These are phyloP conservation scores for Aquanectria penicillioides DNA, from an alignment of 2,329 filamentous ascomycete genomes.

Conservation along the genomic window DNA sequence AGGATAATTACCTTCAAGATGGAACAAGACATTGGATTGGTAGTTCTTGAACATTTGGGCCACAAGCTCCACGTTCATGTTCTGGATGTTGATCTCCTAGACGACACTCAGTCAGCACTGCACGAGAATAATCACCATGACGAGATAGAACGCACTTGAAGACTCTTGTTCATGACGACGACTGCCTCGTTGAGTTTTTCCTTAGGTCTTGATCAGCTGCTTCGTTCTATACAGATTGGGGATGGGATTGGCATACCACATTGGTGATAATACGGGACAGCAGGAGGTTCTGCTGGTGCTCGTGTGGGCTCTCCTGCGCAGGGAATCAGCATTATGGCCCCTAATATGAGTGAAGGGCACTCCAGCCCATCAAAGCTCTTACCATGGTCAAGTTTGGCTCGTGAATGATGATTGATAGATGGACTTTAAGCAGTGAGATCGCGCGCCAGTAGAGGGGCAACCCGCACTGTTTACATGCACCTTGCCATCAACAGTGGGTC, in stretches of 20 bases:
- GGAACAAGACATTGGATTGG: slow-evolving; percentile 96
- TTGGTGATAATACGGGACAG: slow-evolving; percentile 97
- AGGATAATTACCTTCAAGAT: slow-evolving; percentile 81
- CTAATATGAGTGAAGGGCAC: too few species aligned
- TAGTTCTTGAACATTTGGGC: slow-evolving; percentile 99
- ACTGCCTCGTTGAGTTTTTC: slow-evolving; percentile 98
- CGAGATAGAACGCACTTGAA: slow-evolving; percentile 68
- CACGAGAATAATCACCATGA: not conserved
- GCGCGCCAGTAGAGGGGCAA: slow-evolving; percentile 20
- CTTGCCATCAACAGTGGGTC: not conserved
- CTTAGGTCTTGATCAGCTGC: slow-evolving; percentile 57
- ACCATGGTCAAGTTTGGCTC: slow-evolving; percentile 15
- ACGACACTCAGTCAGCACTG: slow-evolving; percentile 4
- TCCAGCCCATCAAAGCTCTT: too few species aligned
- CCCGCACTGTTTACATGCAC: slow-evolving; percentile 36
- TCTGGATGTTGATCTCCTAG: slow-evolving; percentile 96
- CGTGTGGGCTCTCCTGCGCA: slow-evolving; percentile 88
- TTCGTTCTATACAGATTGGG: not conserved
- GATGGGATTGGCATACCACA: slow-evolving; percentile 72
- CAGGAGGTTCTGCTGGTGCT: slow-evolving; percentile 94
- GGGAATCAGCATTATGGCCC: too few species aligned
- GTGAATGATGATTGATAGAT: not conserved
- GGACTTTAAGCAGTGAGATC: not conserved
- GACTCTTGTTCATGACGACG: slow-evolving; percentile 89
- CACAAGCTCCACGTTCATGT: slow-evolving; percentile 98